phyloP scores from a whole-genome alignment of 495 filamentous ascomycete genomes.

The Trichoderma erinaceum region DNA sequence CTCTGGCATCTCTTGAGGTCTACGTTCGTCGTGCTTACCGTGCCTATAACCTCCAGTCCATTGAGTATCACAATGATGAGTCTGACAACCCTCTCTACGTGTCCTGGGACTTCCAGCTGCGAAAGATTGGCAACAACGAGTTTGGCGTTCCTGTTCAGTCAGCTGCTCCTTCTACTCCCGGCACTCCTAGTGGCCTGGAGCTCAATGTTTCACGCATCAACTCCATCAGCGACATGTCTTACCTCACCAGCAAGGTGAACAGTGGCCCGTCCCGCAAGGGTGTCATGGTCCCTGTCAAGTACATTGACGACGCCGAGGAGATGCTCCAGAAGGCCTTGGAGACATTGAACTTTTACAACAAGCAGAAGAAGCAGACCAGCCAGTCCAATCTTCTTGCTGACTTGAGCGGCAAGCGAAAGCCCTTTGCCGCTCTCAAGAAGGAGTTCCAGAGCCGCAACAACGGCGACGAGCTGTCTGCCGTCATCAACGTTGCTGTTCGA shows the following conservation, averaged over 20 bases:
- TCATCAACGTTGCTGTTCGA: slow-evolving; percentile 84
- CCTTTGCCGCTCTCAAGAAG: slow-evolving; percentile 35
- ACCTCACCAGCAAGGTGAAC: slow-evolving; percentile 59
- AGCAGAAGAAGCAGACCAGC: slow-evolving; percentile 34
- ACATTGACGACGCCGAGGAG: slow-evolving; percentile 90
- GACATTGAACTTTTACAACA: slow-evolving; percentile 57
- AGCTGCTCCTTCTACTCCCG: slow-evolving; percentile 73
- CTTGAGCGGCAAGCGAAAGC: slow-evolving; percentile 64
- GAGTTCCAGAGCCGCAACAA: slow-evolving; percentile 42
- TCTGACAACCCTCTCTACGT: slow-evolving; percentile 73
- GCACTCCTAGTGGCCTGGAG: slow-evolving; percentile 57
- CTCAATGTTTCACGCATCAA: slow-evolving; percentile 71
- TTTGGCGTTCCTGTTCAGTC: slow-evolving; percentile 73
- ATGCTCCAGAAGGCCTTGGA: slow-evolving; percentile 74
- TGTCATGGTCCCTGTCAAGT: slow-evolving; percentile 87
- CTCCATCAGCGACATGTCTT: slow-evolving; percentile 96
- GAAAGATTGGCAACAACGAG: slow-evolving; percentile 85
- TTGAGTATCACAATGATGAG: slow-evolving; percentile 76
- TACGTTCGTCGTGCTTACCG: slow-evolving; percentile 96
- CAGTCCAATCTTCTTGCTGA: slow-evolving; percentile 56
- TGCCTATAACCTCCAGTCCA: slow-evolving; percentile 81
- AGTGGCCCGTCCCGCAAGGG: slow-evolving; percentile 82
- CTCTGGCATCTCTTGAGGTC: slow-evolving; percentile 86
- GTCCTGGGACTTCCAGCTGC: slow-evolving; percentile 91
- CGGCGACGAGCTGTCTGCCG: slow-evolving; percentile 68